Percentiles rank a stretch among this genome's conserved stretches.
Conservation (phyloP, 257 asterid genomes). For the Scutellaria galericulata region DNA sequence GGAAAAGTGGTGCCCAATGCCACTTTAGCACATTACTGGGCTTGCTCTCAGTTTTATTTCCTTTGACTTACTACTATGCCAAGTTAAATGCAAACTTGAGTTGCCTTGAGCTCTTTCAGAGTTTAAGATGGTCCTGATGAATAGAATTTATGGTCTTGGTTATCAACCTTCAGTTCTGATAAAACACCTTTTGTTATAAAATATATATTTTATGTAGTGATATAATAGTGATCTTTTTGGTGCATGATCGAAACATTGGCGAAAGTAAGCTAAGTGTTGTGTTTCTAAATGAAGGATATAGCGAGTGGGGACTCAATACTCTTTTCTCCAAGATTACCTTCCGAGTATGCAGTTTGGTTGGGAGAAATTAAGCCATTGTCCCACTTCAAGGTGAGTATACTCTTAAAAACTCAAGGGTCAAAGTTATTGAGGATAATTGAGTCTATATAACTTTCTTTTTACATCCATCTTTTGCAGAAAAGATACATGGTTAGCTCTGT, state of each 20-base stretch:
- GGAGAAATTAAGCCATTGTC: constrained; percentile 82
- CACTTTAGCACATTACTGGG: no score
- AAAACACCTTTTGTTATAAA: not conserved
- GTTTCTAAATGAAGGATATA: constrained; percentile 66
- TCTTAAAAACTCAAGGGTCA: constrained; percentile 24
- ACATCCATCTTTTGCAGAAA: constrained; percentile 62
- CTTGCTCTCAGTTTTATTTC: constrained; percentile 2
- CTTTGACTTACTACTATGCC: constrained; percentile 17
- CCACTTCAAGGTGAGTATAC: constrained; percentile 72
- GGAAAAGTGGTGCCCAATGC: no score
- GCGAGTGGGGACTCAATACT: constrained; percentile 79
- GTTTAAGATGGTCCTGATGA: constrained; percentile 20
- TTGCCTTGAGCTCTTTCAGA: constrained; percentile 24
- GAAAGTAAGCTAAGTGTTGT: constrained; percentile 29
- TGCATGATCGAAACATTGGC: constrained; percentile 17
- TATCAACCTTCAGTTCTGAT: constrained; percentile 5
- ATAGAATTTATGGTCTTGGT: constrained; percentile 1
- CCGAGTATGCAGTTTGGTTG: constrained; percentile 92
- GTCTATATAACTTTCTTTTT: constrained; percentile 27
- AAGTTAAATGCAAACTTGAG: constrained; percentile 4
- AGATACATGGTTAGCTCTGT: constrained; percentile 66
- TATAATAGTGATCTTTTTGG: constrained; percentile 15
- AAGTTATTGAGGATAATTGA: constrained; percentile 24
- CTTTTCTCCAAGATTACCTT: constrained; percentile 88
- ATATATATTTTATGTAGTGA: constrained; percentile 4